Conservation (phyloP, 495 filamentous ascomycete genomes). For the Talaromyces liani region DNA sequence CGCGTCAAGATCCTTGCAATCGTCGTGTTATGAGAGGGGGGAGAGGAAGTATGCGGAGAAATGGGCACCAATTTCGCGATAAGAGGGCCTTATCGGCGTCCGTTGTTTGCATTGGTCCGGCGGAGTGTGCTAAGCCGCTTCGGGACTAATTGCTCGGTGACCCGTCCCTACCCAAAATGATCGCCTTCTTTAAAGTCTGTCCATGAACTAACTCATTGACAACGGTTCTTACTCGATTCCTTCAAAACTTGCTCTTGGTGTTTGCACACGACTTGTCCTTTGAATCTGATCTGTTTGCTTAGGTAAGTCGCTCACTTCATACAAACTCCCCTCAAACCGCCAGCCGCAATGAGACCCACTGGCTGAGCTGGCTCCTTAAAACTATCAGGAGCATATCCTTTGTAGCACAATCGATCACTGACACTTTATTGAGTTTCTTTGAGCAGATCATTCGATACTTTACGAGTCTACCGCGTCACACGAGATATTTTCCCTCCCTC, state of each 20-base stretch:
- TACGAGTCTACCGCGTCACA: not conserved
- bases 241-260: not conserved
- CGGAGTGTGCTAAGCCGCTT: not conserved
- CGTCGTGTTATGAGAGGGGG: not conserved
- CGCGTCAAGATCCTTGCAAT: not conserved
- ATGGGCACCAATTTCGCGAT: not conserved
- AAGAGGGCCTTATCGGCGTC: conserved; percentile 2
- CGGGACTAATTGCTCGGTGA: not conserved
- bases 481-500: not conserved
- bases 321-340: not conserved
- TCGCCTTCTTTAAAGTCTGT: not conserved
- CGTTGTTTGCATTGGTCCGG: not conserved
- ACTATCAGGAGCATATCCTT: not conserved
- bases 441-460: not conserved
- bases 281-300: not conserved
- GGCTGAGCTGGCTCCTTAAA: not conserved
- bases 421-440: not conserved
- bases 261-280: not conserved
- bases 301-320: not conserved
- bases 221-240: not conserved
- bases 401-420: not conserved
- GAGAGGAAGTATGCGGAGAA: not conserved
- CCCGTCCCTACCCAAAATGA: not conserved
- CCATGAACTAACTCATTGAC: too few relatives aligned
- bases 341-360: not conserved